phyloP scores from a whole-genome alignment of 306 rosid species.

The Boehmeria nivea region DNA sequence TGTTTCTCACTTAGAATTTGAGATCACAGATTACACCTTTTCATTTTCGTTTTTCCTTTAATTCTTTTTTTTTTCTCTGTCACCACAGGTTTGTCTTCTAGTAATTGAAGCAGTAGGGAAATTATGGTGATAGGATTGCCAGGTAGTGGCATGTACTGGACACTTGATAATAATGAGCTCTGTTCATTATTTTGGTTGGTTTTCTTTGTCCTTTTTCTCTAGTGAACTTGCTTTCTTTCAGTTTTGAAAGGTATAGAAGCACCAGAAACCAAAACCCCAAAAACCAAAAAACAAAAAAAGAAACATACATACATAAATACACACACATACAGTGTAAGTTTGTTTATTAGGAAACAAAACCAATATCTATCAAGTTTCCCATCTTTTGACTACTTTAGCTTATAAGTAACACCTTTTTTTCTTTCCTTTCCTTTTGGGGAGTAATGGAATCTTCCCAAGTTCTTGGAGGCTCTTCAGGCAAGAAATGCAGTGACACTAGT shows the following conservation, averaged over 20 bases:
- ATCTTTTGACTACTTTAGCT: too few relatives aligned
- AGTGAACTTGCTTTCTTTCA: constrained; percentile 4
- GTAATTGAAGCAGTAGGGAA: constrained; percentile 24
- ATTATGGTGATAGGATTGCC: constrained; percentile 44
- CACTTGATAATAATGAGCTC: constrained; percentile 47
- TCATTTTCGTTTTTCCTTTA: not conserved
- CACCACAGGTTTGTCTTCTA: constrained; percentile 30
- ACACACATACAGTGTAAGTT: not conserved
- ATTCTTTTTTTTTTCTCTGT: too few relatives aligned
- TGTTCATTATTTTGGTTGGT: constrained; percentile 33
- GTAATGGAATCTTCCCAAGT: constrained; percentile 51
- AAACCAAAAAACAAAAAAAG: too few relatives aligned
- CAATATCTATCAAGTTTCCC: not conserved
- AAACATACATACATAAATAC: constrained; percentile 4
- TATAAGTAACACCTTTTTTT: not conserved
- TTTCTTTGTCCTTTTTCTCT: constrained; percentile 37
- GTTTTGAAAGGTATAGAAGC: too few relatives aligned
- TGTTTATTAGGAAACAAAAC: not conserved
- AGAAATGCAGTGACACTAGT: constrained; percentile 25
- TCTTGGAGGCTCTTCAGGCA: constrained; percentile 24
- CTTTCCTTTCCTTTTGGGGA: not conserved
- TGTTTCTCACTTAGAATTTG: not conserved
- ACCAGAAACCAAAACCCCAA: too few relatives aligned
- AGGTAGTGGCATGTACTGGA: too few relatives aligned
- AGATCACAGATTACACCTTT: not conserved